Conservation (phyloP, 2,329 filamentous ascomycete species). For the Trichoderma pleuroti region DNA sequence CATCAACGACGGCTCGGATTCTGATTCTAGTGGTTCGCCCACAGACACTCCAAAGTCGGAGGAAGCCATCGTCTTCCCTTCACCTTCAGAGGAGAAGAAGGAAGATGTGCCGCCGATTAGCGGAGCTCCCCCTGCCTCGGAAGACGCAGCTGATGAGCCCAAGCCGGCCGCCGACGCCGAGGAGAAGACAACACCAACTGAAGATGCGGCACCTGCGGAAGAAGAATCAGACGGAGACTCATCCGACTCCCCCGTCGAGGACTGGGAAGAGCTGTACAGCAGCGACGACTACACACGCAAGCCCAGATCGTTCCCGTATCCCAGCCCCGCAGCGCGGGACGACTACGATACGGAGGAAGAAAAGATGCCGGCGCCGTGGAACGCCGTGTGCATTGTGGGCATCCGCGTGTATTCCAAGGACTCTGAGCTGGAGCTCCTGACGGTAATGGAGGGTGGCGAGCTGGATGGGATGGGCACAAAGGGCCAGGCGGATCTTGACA, state of each 20-base stretch:
- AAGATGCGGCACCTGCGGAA: slow-evolving; percentile 10
- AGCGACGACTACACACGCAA: slow-evolving; percentile 55
- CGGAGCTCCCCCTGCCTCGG: slow-evolving; percentile 26
- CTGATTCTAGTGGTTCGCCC: slow-evolving; percentile 32
- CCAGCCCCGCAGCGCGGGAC: slow-evolving; percentile 33
- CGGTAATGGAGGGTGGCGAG: slow-evolving; percentile 54
- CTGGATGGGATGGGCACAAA: slow-evolving; percentile 56
- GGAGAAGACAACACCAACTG: neutral
- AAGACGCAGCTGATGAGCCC: slow-evolving; percentile 14
- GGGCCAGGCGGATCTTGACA: slow-evolving; percentile 53
- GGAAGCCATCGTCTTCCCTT: slow-evolving; percentile 25
- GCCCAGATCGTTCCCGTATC: slow-evolving; percentile 40
- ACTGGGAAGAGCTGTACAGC: slow-evolving; percentile 58
- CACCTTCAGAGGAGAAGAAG: slow-evolving; percentile 29
- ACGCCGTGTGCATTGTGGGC: slow-evolving; percentile 59
- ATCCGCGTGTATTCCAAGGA: slow-evolving; percentile 61
- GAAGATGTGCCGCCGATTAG: slow-evolving; percentile 33
- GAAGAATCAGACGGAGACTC: slow-evolving; percentile 47
- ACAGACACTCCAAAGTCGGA: slow-evolving; percentile 33
- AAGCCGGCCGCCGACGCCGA: neutral
- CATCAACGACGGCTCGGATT: slow-evolving; percentile 24
- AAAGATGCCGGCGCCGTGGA: slow-evolving; percentile 56
- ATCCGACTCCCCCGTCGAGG: slow-evolving; percentile 57
- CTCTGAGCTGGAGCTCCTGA: slow-evolving; percentile 49
- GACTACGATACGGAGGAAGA: slow-evolving; percentile 56